Percentiles rank a stretch among this genome's conserved stretches.
phyloP scores from a whole-genome alignment of 1,284 basidiomycete genomes.

The Boletus mariae region DNA sequence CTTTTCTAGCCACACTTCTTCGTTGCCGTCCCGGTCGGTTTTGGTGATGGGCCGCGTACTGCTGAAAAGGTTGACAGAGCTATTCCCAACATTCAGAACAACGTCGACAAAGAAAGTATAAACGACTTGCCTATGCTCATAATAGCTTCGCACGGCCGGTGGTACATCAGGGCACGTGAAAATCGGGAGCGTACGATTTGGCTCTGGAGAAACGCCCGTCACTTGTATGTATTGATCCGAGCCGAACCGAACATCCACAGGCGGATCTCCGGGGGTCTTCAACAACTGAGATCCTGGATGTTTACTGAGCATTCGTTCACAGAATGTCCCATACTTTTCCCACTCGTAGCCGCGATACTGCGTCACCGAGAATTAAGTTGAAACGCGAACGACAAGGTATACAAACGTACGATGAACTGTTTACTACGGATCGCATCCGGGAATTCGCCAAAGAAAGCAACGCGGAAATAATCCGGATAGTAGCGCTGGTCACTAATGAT shows the following conservation, averaged over 20 bases:
- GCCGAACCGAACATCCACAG: constrained; percentile 79
- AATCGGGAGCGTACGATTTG: constrained; percentile 73
- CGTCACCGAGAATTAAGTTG: constrained; percentile 5
- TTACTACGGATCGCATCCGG: constrained; percentile 80
- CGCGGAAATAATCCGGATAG: constrained; percentile 90
- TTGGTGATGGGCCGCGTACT: constrained; percentile 69
- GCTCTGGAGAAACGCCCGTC: constrained; percentile 81
- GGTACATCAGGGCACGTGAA: constrained; percentile 88
- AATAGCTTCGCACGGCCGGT: constrained; percentile 76
- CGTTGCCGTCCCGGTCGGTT: constrained; percentile 55
- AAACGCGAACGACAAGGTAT: not conserved
- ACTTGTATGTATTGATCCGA: constrained; percentile 86
- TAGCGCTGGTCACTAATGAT: constrained; percentile 81
- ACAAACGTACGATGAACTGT: constrained; percentile 72
- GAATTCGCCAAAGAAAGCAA: constrained; percentile 91
- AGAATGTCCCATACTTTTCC: constrained; percentile 87
- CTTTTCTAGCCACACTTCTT: constrained; percentile 87
- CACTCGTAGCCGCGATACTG: constrained; percentile 89
- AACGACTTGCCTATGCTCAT: constrained; percentile 70
- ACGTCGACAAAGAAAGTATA: not conserved
- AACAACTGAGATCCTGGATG: constrained; percentile 85
- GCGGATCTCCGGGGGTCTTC: constrained; percentile 72
- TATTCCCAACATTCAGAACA: constrained; percentile 29
- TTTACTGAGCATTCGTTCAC: constrained; percentile 90
- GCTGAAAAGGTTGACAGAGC: constrained; percentile 80